phyloP scores from a whole-genome alignment of 1,139 yeast genomes.

The Magnusiomyces suaveolens region DNA sequence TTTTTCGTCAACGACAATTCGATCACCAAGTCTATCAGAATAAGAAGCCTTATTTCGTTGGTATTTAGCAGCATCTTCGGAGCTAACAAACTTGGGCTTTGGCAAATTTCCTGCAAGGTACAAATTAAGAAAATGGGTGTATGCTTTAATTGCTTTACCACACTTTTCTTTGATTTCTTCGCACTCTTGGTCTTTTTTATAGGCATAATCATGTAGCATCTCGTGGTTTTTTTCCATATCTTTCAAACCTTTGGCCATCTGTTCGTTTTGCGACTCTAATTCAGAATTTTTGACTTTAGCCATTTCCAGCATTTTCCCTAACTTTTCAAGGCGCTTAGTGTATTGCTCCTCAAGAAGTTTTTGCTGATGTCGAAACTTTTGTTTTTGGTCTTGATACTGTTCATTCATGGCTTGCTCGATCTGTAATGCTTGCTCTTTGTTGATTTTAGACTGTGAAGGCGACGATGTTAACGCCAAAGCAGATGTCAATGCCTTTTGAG shows the following conservation, averaged over 20 bases:
- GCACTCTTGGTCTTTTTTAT: neutral
- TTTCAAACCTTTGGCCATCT: neutral
- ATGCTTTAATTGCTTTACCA: neutral
- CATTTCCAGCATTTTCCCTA: neutral
- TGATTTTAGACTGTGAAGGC: neutral
- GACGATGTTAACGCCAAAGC: neutral
- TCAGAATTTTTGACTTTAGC: neutral
- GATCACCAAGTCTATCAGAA: neutral
- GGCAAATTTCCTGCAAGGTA: neutral
- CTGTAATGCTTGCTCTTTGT: neutral
- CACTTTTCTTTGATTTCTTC: neutral
- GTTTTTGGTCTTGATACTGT: neutral
- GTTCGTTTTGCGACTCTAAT: neutral
- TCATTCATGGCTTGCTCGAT: neutral
- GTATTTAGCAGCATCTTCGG: neutral
- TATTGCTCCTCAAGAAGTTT: neutral
- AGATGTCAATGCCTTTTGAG: neutral
- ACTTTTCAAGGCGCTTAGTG: neutral
- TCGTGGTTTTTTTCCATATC: neutral
- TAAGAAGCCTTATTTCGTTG: neutral
- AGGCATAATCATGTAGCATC: neutral
- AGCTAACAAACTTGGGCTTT: neutral
- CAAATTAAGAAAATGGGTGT: neutral
- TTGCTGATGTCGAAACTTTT: neutral
- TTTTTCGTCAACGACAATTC: neutral